phyloP scores from a whole-genome alignment of 2,329 filamentous ascomycete species.

The Stachybotrys echinatus region DNA sequence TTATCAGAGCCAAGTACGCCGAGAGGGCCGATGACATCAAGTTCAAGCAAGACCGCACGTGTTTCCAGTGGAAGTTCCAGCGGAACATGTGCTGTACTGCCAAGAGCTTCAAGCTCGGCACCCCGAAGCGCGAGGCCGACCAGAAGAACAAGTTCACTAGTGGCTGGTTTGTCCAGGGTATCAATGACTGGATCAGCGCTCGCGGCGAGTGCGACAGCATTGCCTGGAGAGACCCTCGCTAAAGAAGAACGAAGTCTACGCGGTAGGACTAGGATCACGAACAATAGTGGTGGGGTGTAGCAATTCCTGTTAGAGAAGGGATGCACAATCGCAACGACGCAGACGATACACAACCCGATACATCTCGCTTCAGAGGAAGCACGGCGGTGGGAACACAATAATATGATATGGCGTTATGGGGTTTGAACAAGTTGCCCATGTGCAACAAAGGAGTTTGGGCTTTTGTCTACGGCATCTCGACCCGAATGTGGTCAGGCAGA shows the following conservation, averaged over 20 bases:
- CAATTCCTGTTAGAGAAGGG: too few relatives aligned
- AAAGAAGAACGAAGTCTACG: conserved; percentile 1
- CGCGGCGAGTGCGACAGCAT: conserved; percentile 34
- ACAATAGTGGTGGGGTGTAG: too few relatives aligned
- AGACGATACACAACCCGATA: too few relatives aligned
- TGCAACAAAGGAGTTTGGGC: not conserved
- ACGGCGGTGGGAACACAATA: not conserved
- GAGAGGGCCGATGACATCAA: conserved; percentile 11
- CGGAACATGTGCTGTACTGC: conserved; percentile 37
- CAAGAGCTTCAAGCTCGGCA: conserved; percentile 37
- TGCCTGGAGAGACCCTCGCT: conserved; percentile 32
- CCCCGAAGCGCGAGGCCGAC: conserved; percentile 25
- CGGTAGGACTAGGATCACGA: not conserved
- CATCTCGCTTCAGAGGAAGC: too few relatives aligned
- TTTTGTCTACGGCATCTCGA: not conserved
- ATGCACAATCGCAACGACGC: too few relatives aligned
- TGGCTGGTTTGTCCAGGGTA: conserved; percentile 41
- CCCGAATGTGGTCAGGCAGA: not conserved
- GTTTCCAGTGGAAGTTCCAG: conserved; percentile 43
- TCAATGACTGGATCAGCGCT: conserved; percentile 40
- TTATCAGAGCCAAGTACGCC: conserved; percentile 20
- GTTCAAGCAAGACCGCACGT: conserved; percentile 27
- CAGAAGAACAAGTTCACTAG: conserved; percentile 30
- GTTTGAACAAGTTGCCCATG: not conserved
- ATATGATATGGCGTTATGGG: not conserved